Conservation (phyloP, 805 yeast species). For the Pichia heedii region DNA sequence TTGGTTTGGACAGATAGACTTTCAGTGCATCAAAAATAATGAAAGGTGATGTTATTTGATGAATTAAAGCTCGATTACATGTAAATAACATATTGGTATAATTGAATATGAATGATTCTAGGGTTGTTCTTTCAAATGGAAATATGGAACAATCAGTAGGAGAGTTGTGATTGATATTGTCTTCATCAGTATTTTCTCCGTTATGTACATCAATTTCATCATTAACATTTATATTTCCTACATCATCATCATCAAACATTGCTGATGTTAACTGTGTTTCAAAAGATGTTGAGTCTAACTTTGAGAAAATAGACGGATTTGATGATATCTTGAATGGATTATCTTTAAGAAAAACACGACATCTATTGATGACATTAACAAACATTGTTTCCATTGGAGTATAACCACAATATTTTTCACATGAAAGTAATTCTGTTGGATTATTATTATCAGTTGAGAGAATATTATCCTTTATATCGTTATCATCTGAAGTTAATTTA, state of each 20-base stretch:
- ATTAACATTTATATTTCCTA: no score
- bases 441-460: background rate
- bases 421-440: background rate
- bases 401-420: background rate
- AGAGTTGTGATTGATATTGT: no score
- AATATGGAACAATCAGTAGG: no score
- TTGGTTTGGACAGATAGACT: constrained; percentile 26
- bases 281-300: background rate
- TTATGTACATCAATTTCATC: no score
- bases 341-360: background rate
- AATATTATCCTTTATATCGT: no score
- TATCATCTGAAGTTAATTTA: no score
- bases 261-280: background rate
- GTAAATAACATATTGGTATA: constrained; percentile 30
- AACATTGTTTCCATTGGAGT: background rate
- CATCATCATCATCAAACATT: background rate
- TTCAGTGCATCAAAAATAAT: constrained; percentile 26
- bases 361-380: background rate
- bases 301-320: background rate
- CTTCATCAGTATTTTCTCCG: no score
- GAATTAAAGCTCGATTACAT: constrained; percentile 23
- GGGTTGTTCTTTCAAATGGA: constrained; percentile 29
- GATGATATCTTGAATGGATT: background rate
- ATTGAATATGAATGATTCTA: constrained; percentile 39
- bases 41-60: constrained; percentile 34